Conservation (phyloP, 208 protist genomes). For the Crithidia bombi region DNA sequence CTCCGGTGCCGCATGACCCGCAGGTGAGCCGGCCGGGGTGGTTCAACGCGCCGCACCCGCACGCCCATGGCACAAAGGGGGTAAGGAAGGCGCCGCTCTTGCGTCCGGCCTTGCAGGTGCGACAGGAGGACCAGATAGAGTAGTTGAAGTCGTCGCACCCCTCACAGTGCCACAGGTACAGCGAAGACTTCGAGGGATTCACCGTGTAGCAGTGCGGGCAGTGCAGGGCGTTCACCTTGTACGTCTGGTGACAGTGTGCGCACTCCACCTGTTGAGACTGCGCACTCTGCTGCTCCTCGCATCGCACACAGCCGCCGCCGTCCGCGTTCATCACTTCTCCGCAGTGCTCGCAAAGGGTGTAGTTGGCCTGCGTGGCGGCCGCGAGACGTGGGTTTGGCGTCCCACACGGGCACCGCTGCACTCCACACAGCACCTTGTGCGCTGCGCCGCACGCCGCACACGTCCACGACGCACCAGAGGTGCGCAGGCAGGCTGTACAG, state of each 20-base stretch:
- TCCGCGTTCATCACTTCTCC: conserved; percentile 31
- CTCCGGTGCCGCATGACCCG: conserved; percentile 36
- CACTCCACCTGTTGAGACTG: conserved; percentile 29
- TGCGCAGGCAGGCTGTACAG: conserved; percentile 66
- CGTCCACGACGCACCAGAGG: conserved; percentile 53
- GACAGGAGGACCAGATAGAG: conserved; percentile 73
- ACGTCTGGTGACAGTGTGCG: conserved; percentile 36
- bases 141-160: conserved; percentile 62
- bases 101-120: conserved; percentile 44
- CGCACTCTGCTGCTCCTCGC: conserved; percentile 22
- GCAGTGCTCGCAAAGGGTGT: conserved; percentile 44
- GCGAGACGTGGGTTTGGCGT: conserved; percentile 28
- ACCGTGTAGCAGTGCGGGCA: conserved; percentile 66
- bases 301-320: conserved; percentile 31
- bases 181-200: conserved; percentile 33
- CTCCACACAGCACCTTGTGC: conserved; percentile 17
- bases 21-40: conserved; percentile 62
- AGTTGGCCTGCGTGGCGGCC: conserved; percentile 16
- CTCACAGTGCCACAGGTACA: conserved; percentile 74
- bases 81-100: conserved; percentile 39
- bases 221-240: conserved; percentile 51
- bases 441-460: conserved; percentile 41
- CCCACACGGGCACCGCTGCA: conserved; percentile 28
- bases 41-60: conserved; percentile 66
- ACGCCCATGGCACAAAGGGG: conserved; percentile 67